These are phyloP conservation scores for Candida khao-thaluensis DNA, from an alignment of 805 yeast genomes.

Conservation along the genomic window DNA sequence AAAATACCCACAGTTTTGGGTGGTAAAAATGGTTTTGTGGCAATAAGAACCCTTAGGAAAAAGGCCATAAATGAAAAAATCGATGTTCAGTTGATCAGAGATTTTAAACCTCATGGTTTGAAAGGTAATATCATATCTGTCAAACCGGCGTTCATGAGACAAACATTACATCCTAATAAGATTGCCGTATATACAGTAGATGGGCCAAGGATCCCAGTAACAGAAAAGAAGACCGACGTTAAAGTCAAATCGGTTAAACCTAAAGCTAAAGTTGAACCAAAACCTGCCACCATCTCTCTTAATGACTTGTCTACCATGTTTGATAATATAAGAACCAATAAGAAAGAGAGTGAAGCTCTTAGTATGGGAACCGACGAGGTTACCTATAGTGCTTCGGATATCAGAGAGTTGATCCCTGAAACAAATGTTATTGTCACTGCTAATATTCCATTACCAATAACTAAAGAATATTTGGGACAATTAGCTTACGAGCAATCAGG, in stretches of 20 bases:
- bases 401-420: constrained; percentile 30
- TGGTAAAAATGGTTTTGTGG: neutral
- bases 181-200: constrained; percentile 67
- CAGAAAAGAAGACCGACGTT: constrained; percentile 18
- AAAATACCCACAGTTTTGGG: neutral
- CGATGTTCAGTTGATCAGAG: constrained; percentile 71
- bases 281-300: constrained; percentile 32
- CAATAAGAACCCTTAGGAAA: neutral
- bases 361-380: constrained; percentile 12
- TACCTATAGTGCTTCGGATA: constrained; percentile 29
- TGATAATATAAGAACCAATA: constrained; percentile 23
- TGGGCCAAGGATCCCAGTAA: constrained; percentile 44
- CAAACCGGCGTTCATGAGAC: constrained; percentile 79
- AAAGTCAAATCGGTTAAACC: constrained; percentile 11
- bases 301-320: constrained; percentile 40
- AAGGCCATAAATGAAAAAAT: constrained; percentile 4
- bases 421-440: constrained; percentile 18
- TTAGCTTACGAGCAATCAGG: constrained; percentile 32
- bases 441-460: constrained; percentile 24
- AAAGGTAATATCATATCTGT: constrained; percentile 75
- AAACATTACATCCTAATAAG: constrained; percentile 64
- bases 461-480: constrained; percentile 23
- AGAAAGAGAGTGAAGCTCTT: neutral
- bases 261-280: constrained; percentile 10
- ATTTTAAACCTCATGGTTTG: constrained; percentile 61